These are phyloP conservation scores for Didymella segeticola DNA, from an alignment of 2,329 filamentous ascomycete species.

Conservation along the genomic window DNA sequence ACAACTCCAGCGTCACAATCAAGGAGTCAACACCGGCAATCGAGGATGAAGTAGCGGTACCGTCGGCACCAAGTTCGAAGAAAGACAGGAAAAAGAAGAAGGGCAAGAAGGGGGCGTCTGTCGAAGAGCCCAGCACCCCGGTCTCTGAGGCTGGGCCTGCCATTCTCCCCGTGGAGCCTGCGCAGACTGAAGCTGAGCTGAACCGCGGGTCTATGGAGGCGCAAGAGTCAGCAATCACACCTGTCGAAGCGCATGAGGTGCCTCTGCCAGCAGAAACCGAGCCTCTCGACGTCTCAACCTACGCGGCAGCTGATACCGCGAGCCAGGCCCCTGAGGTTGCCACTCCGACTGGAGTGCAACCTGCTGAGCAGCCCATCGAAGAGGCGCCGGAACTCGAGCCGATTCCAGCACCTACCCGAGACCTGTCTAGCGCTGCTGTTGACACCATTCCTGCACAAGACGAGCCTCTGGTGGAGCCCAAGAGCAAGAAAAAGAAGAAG, in stretches of 20 bases:
- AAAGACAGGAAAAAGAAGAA: constrained; percentile 40
- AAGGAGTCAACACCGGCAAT: not conserved
- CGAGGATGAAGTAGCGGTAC: not conserved
- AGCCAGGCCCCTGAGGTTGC: not conserved
- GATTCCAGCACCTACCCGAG: not conserved
- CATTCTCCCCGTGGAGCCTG: not conserved
- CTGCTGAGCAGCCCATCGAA: not conserved
- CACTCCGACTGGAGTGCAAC: not conserved
- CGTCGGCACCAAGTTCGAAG: constrained; percentile 15
- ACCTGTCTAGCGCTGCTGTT: not conserved
- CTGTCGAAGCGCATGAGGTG: not conserved
- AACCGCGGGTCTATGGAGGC: not conserved
- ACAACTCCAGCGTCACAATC: not conserved
- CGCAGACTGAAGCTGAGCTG: not conserved
- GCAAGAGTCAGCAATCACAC: not conserved
- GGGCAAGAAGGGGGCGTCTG: constrained; percentile 27
- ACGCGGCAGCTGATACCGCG: not conserved
- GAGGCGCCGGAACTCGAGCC: not conserved
- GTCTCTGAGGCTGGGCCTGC: constrained; percentile 8
- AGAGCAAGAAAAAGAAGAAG: constrained; percentile 36
- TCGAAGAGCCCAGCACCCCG: constrained; percentile 24
- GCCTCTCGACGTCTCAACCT: not conserved
- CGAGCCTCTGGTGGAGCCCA: constrained; percentile 16
- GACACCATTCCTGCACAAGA: not conserved
- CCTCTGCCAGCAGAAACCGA: not conserved